Evolutionary conservation across 2,329 filamentous ascomycete species (phyloP), one percentile per base, ranked within the genome.

Genomic region (Pseudocercospora cruenta): DNA sequence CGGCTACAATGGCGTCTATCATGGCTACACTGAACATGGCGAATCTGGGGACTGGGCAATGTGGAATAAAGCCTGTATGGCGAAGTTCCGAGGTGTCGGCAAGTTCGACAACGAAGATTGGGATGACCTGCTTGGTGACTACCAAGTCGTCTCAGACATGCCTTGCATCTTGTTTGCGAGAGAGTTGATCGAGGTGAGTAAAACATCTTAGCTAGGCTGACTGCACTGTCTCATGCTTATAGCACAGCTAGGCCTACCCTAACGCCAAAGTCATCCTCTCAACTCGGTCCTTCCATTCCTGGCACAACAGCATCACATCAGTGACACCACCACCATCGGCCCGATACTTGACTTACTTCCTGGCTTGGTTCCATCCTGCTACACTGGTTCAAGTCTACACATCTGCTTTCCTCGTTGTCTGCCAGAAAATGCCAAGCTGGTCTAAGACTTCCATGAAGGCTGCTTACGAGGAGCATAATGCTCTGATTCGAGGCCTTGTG

Each of bases 391-490:
- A n/a, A 47, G 28, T 31, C 4, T 47, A 59, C 39, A 59, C 57
- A 1, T 45, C 22, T 3, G 57, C 57, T 6, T 59, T 33, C 19
- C 57, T 59, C 3, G 33, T 59, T 14, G 33, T 43, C 9, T 21
- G 16, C 39, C 57, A 59, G 39, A 59, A 59, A 10, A n/a, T 59
- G 21, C 57, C 57, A 4, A 47, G 21, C 26, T 59, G 33, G 57
- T 45, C 21, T 8, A 43, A 26, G 39, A 28, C 5, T 3, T 43
- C 33, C 19, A n/a, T 59, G 57, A 43, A 47, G 4, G 36, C 57
- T 12, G 39, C 57, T 4, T 62, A 62, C 19, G 60, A 62, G 28
- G 51, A 57, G 21, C 60, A 62, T 19, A 62, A 62, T 33, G 60
- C 60, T n/a, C n/a, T 43, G 12, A 43, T 62, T 8, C 36, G 60